Evolutionary conservation across 768 basidiomycete genomes (phyloP), one percentile per base, ranked within the genome.

Genomic region (Galerina sulciceps): DNA sequence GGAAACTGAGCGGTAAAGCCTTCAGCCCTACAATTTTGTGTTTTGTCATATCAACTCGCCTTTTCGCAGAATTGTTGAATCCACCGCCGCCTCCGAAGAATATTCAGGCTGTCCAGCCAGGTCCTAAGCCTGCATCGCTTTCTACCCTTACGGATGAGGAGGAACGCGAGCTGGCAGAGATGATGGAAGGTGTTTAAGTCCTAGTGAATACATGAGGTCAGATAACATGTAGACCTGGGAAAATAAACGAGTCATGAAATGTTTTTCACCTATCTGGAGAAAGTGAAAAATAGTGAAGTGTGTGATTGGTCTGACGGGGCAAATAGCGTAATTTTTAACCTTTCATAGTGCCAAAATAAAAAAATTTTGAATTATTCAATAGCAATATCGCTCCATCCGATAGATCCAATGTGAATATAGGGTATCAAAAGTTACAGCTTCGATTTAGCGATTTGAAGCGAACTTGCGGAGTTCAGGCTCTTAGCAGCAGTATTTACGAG

Each of bases 131-230:
- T 10, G n/a, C 34, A n/a, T 44, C 50, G 15, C 43, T 68, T 69
- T 82, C 71, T 31, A 69, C 78, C 53, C 68, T 96, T 72, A 90
- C 94, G 10, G 93, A 90, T 66, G 96, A 96, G 52, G 96, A 97
- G 73, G 94, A 95, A 66, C 81, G 85, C 18, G 94, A 97, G 71
- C 77, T 98, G 18, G 94, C 87, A 37, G 94, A 94, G 67, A 72
- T 97, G 9, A 67, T 82, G 71, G 78, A 74, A 44, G 76, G 78
- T 46, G 65, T 67, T 18, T 67, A 20, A 31, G 18, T 17, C 11
- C 13, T 26, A 42, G 41, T 23, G 11, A n/a, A 31, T 31, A 8
- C 26, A 31, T 5, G 26, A 31, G 5, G 26, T 31, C 26, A 31
- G 26, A 31, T 31, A 31, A 31, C 26, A 31, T 8, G 26, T 31